A percentile compares a stretch with the other conserved stretches of the same genome.
Evolutionary conservation across 208 protist species (phyloP).

Genomic region (Acanthamoeba divionensis): DNA sequence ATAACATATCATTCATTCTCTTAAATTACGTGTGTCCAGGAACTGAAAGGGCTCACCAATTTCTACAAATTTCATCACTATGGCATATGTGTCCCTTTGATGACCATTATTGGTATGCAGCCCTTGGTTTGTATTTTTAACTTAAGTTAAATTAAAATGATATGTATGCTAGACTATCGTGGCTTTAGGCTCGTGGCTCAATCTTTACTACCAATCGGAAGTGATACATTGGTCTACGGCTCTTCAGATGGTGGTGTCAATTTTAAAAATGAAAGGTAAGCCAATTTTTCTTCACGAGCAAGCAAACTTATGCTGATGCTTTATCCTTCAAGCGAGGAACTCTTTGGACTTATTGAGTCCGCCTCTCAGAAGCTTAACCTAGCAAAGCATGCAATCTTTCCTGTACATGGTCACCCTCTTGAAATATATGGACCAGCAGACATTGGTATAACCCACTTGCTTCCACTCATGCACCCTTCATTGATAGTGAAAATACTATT

Average conservation of each 20-base stretch:
- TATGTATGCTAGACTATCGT: background rate
- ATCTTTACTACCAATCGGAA: background rate
- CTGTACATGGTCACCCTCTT: too few species aligned
- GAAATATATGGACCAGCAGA: too few species aligned
- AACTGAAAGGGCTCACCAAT: conserved; percentile 40
- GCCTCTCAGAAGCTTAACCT: conserved; percentile 14
- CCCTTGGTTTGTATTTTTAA: background rate
- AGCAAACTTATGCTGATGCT: too few species aligned
- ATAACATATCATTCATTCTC: too few species aligned
- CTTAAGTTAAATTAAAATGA: background rate
- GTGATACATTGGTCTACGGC: conserved; percentile 40
- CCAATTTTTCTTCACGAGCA: background rate
- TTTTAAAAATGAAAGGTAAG: background rate
- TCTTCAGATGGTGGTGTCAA: background rate
- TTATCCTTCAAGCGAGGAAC: too few species aligned
- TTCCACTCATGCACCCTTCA: too few species aligned
- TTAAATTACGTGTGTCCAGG: too few species aligned
- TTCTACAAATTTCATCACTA: conserved; percentile 52
- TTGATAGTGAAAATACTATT: too few species aligned
- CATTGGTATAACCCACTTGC: too few species aligned
- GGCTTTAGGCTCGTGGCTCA: conserved; percentile 10
- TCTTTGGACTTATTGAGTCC: background rate
- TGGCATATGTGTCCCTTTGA: conserved; percentile 22
- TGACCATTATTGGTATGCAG: conserved; percentile 40
- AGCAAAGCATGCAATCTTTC: background rate